These are phyloP conservation scores for Aspergillus tubingensis DNA, from an alignment of 2,329 filamentous ascomycete species.

Conservation along the genomic window DNA sequence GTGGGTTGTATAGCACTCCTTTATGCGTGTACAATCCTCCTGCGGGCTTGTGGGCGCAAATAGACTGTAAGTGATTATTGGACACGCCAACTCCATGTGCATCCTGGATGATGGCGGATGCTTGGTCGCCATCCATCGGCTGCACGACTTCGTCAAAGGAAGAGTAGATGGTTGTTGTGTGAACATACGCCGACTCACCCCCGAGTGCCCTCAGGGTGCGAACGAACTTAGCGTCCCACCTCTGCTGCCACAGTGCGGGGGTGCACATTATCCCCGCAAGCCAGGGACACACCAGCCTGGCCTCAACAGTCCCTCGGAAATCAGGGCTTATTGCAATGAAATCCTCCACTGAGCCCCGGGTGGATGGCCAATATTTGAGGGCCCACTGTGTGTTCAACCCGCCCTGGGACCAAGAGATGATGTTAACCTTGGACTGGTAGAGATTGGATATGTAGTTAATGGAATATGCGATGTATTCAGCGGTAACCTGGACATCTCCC, in stretches of 20 bases:
- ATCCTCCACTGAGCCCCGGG: slow-evolving; percentile 48
- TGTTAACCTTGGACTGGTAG: slow-evolving; percentile 42
- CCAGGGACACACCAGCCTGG: slow-evolving; percentile 34
- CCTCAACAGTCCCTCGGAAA: slow-evolving; percentile 52
- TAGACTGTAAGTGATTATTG: slow-evolving; percentile 53
- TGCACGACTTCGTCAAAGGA: slow-evolving; percentile 55
- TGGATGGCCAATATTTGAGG: slow-evolving; percentile 59
- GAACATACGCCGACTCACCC: slow-evolving; percentile 57
- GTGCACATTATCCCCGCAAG: slow-evolving; percentile 29
- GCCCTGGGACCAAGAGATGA: slow-evolving; percentile 60
- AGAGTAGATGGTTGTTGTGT: slow-evolving; percentile 57
- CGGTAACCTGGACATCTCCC: slow-evolving; percentile 53
- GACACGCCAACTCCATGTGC: slow-evolving; percentile 49
- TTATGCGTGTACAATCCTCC: slow-evolving; percentile 55
- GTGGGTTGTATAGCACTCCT: slow-evolving; percentile 52
- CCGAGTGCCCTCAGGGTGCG: slow-evolving; percentile 44
- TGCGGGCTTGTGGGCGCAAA: slow-evolving; percentile 42
- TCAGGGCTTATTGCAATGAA: slow-evolving; percentile 57
- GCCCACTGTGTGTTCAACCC: slow-evolving; percentile 59
- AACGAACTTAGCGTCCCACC: slow-evolving; percentile 19
- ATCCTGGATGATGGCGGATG: slow-evolving; percentile 49
- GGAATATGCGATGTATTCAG: slow-evolving; percentile 60
- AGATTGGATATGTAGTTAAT: slow-evolving; percentile 57
- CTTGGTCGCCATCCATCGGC: slow-evolving; percentile 50
- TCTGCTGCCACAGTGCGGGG: slow-evolving; percentile 50